Evolutionary conservation across 1,284 basidiomycete genomes (phyloP).

Genomic region (Paramarasmius palmivorus): DNA sequence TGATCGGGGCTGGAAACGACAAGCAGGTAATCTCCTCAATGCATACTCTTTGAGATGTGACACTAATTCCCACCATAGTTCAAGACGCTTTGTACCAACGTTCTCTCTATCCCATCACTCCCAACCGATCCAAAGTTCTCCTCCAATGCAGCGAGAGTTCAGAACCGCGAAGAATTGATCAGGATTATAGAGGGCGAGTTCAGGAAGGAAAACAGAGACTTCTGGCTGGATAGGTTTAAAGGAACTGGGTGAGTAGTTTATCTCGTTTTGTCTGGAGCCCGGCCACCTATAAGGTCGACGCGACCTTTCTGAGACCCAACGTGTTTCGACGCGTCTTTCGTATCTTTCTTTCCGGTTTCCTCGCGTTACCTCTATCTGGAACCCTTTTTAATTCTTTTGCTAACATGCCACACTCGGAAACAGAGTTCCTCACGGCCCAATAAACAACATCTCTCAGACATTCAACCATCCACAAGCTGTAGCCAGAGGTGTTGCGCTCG

Average conservation of each 20-base stretch:
- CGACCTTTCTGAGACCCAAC: too few species aligned
- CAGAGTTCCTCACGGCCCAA: conserved; percentile 87
- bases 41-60: conserved; percentile 7
- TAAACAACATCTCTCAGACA: conserved; percentile 90
- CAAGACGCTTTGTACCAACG: conserved; percentile 56
- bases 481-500: conserved; percentile 44
- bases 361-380: conserved; percentile 3
- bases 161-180: conserved; percentile 75
- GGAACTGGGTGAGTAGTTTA: too few species aligned
- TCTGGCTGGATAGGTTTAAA: conserved; percentile 76
- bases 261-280: too few species aligned
- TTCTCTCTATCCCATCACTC: conserved; percentile 62
- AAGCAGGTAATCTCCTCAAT: conserved; percentile 59
- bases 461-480: conserved; percentile 88
- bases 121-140: conserved; percentile 62
- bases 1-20: conserved; percentile 94
- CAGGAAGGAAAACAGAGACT: conserved; percentile 54
- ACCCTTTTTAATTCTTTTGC: conserved; percentile 7
- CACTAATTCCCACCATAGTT: conserved; percentile 51
- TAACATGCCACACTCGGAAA: too few species aligned
- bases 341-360: conserved; percentile 33
- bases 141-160: conserved; percentile 77
- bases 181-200: conserved; percentile 68
- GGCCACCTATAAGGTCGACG: too few species aligned
- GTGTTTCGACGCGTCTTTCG: too few species aligned